Evolutionary conservation across 2,329 filamentous ascomycete species (phyloP), one percentile per base, ranked within the genome.

Genomic region (Paramyrothecium roridum): DNA sequence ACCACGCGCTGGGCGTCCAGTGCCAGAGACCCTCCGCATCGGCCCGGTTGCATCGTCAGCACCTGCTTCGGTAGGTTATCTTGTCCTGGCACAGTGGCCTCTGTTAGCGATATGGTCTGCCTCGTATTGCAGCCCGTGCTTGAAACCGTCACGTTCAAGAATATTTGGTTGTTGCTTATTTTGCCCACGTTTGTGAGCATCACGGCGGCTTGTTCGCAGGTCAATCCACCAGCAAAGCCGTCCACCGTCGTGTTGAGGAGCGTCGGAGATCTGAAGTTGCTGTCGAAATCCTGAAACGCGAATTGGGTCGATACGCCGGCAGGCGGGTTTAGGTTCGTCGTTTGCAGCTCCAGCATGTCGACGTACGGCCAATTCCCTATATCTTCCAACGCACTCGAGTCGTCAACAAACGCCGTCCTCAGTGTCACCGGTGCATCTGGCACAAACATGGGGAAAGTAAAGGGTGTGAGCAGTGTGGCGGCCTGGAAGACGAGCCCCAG

Each of bases 391-490:
- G 57, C 64, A 1, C 59, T 56, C 8, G 57, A 53, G 49, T 66
- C 64, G 54, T 70, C 60, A 1, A 63, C 54, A 30, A 76, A 75
- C 6, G 52, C 48, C 1, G 63, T 67, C 20, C 64, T 58, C 2
- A 73, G 19, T 7, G 57, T 62, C 23, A 73, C 60, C 0, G 59
- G 56, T 3, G 63, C 58, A 7, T 57, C 57, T n/a, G 64, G 56
- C 26, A 61, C 61, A 11, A 60, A 57, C 11, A 68, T 56, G 3
- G 61, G 61, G 16, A 70, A 59, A 3, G 70, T 57, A 3, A 56
- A 64, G 3, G 73, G 69, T 3, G 67, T 69, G 47, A 75, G 66
- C 37, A 76, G 62, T 6, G 68, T 72, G 0, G 72, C 70, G 0
- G 74, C 70, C 8, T 73, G 59, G 17, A 76, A 61, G 26, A 75